Evolutionary conservation across 805 yeast genomes (phyloP).

Genomic region (Nakazawaea laoshanensis): DNA sequence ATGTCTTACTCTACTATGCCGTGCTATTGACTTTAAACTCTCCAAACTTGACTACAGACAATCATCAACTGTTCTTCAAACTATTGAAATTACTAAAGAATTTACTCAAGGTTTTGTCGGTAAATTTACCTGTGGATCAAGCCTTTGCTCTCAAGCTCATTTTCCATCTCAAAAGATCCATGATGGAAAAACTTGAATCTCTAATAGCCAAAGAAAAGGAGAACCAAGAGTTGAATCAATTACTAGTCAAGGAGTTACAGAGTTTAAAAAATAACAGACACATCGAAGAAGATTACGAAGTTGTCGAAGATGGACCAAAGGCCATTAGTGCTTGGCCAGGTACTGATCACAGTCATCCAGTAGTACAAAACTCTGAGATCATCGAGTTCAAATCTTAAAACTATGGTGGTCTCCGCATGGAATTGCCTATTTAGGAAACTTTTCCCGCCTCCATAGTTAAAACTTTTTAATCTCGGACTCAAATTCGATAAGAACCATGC

Average conservation of each 20-base stretch:
- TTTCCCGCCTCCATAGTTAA: background rate
- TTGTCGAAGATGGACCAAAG: slow-evolving; percentile 13
- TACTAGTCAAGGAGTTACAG: slow-evolving; percentile 15
- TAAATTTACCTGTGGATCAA: slow-evolving; percentile 44
- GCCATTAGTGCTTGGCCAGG: slow-evolving; percentile 57
- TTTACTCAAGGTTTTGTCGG: slow-evolving; percentile 31
- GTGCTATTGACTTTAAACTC: slow-evolving; percentile 47
- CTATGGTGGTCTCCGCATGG: background rate
- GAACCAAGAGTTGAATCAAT: slow-evolving; percentile 7
- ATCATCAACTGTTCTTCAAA: slow-evolving; percentile 20
- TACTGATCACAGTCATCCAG: slow-evolving; percentile 56
- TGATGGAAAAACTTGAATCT: slow-evolving; percentile 19
- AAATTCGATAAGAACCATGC: too few species aligned
- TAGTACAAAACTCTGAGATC: slow-evolving; percentile 11
- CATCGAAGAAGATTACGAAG: slow-evolving; percentile 10
- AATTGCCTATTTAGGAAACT: background rate
- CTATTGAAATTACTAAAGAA: slow-evolving; percentile 34
- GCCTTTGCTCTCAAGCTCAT: slow-evolving; percentile 38
- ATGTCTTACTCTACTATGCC: slow-evolving; percentile 63
- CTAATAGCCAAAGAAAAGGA: slow-evolving; percentile 14
- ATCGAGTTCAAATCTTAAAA: slow-evolving; percentile 3
- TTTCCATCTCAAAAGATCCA: slow-evolving; percentile 17
- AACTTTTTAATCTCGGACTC: too few species aligned
- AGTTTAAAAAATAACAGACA: slow-evolving; percentile 15
- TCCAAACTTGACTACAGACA: slow-evolving; percentile 20